phyloP scores from a whole-genome alignment of 768 basidiomycete species.

The Tricholoma sp. region DNA sequence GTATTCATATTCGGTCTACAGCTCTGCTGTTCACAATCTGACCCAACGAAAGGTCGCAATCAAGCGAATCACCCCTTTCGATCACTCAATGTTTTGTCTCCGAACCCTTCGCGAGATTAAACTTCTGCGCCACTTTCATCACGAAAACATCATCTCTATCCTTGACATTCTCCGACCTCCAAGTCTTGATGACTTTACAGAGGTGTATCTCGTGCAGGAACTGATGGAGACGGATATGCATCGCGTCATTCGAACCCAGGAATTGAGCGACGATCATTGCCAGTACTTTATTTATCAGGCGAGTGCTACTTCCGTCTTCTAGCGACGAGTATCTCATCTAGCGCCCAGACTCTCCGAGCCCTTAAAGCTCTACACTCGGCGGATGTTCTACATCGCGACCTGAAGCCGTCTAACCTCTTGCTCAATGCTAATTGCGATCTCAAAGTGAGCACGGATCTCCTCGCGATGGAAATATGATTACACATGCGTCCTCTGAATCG shows the following conservation, averaged over 20 bases:
- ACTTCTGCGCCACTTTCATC: constrained; percentile 81
- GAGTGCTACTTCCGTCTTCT: constrained; percentile 14
- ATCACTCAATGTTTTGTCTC: constrained; percentile 90
- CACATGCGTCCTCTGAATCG: neutral
- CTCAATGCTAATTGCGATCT: constrained; percentile 96
- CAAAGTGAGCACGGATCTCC: constrained; percentile 48
- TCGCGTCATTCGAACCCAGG: constrained; percentile 93
- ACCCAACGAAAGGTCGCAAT: constrained; percentile 88
- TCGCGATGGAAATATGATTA: neutral
- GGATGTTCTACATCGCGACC: constrained; percentile 91
- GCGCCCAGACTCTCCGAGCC: constrained; percentile 74
- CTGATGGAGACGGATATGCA: constrained; percentile 94
- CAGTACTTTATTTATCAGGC: constrained; percentile 99
- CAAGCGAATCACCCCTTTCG: constrained; percentile 93
- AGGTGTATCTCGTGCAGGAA: constrained; percentile 68
- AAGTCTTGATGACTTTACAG: constrained; percentile 72
- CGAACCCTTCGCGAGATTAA: constrained; percentile 87
- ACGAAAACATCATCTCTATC: constrained; percentile 91
- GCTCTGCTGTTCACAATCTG: constrained; percentile 73
- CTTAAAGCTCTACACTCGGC: constrained; percentile 94
- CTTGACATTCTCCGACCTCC: constrained; percentile 88
- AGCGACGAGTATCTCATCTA: neutral
- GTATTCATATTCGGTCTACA: constrained; percentile 20
- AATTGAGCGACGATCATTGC: constrained; percentile 89
- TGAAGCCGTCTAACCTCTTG: constrained; percentile 94